Conservation (phyloP, 2,329 filamentous ascomycete species). For the Thermochaetoides dissita region DNA sequence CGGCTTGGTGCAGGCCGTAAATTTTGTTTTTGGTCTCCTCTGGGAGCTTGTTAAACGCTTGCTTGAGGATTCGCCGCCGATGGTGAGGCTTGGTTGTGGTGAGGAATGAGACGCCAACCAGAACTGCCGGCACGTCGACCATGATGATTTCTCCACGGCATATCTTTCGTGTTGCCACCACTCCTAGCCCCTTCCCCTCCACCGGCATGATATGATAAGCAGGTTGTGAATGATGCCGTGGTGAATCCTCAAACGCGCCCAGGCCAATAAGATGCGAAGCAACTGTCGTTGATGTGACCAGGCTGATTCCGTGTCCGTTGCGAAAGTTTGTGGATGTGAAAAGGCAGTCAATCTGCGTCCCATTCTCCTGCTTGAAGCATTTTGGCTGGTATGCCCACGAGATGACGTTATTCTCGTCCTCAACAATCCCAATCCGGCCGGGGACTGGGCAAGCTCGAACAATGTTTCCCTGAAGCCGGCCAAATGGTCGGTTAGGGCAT, state of each 20-base stretch:
- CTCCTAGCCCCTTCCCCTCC: constrained; percentile 21
- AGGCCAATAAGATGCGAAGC: constrained; percentile 17
- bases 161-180: constrained; percentile 22
- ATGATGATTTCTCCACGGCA: constrained; percentile 22
- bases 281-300: constrained; percentile 20
- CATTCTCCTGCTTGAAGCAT: constrained; percentile 3
- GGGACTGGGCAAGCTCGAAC: constrained; percentile 1
- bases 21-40: constrained; percentile 6
- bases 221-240: constrained; percentile 4
- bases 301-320: constrained; percentile 19
- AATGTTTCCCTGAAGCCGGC: no score
- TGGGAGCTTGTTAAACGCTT: constrained; percentile 11
- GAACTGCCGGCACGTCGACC: constrained; percentile 21
- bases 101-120: constrained; percentile 11
- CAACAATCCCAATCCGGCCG: background rate
- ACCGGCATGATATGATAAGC: constrained; percentile 19
- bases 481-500: no score
- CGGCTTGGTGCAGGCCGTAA: constrained; percentile 2
- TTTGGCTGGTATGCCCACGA: constrained; percentile 7
- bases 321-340: constrained; percentile 12
- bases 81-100: constrained; percentile 11
- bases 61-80: constrained; percentile 13
- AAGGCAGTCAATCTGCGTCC: constrained; percentile 10
- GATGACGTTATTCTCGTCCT: background rate
- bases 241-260: constrained; percentile 18